These are phyloP conservation scores for Penicillium parvum DNA, from an alignment of 495 filamentous ascomycete genomes.

Conservation along the genomic window DNA sequence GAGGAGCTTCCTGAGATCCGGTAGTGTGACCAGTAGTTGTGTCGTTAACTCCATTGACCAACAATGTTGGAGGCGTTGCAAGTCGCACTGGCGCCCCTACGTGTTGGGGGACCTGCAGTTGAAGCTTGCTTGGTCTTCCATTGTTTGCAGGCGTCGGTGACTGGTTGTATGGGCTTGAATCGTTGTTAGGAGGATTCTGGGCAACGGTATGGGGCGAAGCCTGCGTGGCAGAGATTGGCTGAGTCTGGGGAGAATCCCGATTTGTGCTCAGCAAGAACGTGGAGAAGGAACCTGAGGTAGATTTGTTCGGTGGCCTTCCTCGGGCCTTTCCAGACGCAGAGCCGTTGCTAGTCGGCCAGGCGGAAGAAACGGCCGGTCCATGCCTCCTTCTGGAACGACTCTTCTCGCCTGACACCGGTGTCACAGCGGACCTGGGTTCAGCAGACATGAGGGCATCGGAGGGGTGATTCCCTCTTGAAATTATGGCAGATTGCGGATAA, in stretches of 20 bases:
- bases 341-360: slow-evolving; percentile 73
- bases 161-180: slow-evolving; percentile 22
- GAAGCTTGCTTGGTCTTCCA: slow-evolving; percentile 51
- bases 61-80: slow-evolving; percentile 67
- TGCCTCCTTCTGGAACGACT: slow-evolving; percentile 66
- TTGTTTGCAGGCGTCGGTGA: slow-evolving; percentile 27
- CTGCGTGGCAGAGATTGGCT: slow-evolving; percentile 22
- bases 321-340: slow-evolving; percentile 69
- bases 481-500: slow-evolving; percentile 80
- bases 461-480: slow-evolving; percentile 52
- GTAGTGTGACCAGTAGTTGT: slow-evolving; percentile 5
- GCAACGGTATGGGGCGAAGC: slow-evolving; percentile 27
- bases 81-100: slow-evolving; percentile 69
- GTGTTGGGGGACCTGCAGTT: slow-evolving; percentile 76
- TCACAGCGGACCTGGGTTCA: slow-evolving; percentile 68
- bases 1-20: background rate
- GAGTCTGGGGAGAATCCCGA: slow-evolving; percentile 31
- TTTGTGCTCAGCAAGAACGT: slow-evolving; percentile 75
- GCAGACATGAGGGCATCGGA: slow-evolving; percentile 45
- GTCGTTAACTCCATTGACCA: slow-evolving; percentile 60
- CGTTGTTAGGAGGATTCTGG: slow-evolving; percentile 19
- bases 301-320: slow-evolving; percentile 79
- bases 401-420: slow-evolving; percentile 52
- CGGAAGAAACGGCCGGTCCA: slow-evolving; percentile 90
- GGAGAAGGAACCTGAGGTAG: slow-evolving; percentile 72